Percentiles rank a stretch among this genome's conserved stretches.
These are phyloP conservation scores for Cladochytrium replicatum DNA, from an alignment of 192 early-diverging fungal species.

Conservation along the genomic window DNA sequence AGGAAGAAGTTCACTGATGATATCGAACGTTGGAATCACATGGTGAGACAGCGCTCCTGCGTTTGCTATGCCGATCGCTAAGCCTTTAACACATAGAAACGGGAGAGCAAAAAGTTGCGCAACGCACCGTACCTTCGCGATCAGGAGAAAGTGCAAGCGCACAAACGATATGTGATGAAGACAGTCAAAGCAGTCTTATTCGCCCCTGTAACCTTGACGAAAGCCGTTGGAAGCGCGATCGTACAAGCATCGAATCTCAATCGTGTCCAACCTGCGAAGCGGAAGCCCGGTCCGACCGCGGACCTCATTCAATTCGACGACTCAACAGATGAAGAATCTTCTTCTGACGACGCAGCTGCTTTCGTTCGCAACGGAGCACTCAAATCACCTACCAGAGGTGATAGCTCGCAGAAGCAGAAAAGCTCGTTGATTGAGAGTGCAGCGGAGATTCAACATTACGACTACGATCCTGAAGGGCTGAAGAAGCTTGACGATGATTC, in stretches of 20 bases:
- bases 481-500: slow-evolving; percentile 44
- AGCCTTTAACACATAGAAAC: slow-evolving; percentile 4
- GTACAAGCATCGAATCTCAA: slow-evolving; percentile 9
- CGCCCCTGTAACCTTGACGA: slow-evolving; percentile 39
- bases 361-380: too few species aligned
- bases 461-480: slow-evolving; percentile 3
- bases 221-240: slow-evolving; percentile 9
- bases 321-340: neutral
- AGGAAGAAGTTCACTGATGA: slow-evolving; percentile 41
- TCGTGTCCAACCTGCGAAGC: slow-evolving; percentile 3
- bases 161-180: slow-evolving; percentile 46
- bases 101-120: slow-evolving; percentile 10
- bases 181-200: slow-evolving; percentile 43
- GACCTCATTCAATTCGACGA: neutral
- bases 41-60: slow-evolving; percentile 44
- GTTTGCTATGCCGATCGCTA: neutral
- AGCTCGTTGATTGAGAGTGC: slow-evolving; percentile 17
- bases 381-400: neutral
- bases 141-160: slow-evolving; percentile 34
- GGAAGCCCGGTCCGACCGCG: neutral
- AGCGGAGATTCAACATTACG: slow-evolving; percentile 11
- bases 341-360: slow-evolving; percentile 1
- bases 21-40: slow-evolving; percentile 59
- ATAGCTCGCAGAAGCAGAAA: neutral
- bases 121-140: slow-evolving; percentile 27